Conservation (phyloP, 345 rosid species). For the Mercurialis annua region DNA sequence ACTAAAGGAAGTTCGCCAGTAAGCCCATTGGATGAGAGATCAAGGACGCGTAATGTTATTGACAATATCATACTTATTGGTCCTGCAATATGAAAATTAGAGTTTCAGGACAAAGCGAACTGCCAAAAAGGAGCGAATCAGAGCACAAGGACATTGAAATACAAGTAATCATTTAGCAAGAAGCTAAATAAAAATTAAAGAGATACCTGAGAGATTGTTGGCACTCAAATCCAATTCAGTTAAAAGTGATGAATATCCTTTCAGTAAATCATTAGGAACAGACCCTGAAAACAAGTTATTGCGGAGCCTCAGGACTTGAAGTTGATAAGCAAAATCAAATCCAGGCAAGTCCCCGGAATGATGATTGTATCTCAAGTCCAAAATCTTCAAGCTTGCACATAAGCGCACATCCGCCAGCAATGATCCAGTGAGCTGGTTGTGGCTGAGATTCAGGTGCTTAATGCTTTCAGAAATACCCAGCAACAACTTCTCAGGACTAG, state of each 20-base stretch:
- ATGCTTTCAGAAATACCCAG: slow-evolving; percentile 81
- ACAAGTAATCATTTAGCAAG: neutral
- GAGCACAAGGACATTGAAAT: neutral
- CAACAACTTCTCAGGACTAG: slow-evolving; percentile 56
- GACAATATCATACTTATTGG: slow-evolving; percentile 55
- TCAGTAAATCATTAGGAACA: slow-evolving; percentile 73
- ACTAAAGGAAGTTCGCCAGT: slow-evolving; percentile 81
- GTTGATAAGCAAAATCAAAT: slow-evolving; percentile 81
- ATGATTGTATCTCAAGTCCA: slow-evolving; percentile 90
- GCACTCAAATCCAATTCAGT: slow-evolving; percentile 80
- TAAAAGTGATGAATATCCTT: slow-evolving; percentile 82
- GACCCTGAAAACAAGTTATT: slow-evolving; percentile 79
- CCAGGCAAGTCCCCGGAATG: slow-evolving; percentile 90
- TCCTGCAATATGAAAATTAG: slow-evolving; percentile 51
- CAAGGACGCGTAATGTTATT: slow-evolving; percentile 55
- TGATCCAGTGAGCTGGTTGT: slow-evolving; percentile 80
- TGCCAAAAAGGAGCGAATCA: neutral
- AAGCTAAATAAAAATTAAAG: slow-evolving; percentile 14
- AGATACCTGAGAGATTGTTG: slow-evolving; percentile 87
- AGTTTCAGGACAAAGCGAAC: slow-evolving; percentile 15
- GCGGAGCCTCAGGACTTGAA: slow-evolving; percentile 83
- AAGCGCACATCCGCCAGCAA: slow-evolving; percentile 54
- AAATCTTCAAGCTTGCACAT: slow-evolving; percentile 65
- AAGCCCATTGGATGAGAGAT: slow-evolving; percentile 77
- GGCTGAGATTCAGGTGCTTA: too few species aligned